Base-by-base conservation (phyloP, 495 filamentous ascomycete genomes). In the Alectoria sarmentosa region DNA sequence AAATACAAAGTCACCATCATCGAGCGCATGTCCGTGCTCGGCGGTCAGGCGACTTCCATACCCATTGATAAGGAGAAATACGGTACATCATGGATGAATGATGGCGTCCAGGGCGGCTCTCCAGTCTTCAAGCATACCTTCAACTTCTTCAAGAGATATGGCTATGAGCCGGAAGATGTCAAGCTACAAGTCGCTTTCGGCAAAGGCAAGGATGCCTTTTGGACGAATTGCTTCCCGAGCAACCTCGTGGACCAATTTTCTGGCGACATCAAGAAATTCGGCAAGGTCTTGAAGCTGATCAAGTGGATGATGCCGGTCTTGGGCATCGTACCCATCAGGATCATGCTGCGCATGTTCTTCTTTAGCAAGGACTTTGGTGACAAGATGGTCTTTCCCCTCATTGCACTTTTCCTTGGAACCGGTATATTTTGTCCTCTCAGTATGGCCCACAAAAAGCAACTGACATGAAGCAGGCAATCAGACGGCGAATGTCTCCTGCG, bases 41-140 rank as follows among this genome's bases (percentile, higher is more conserved):
- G 90, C n/a, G 90, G 90, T 0, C 90, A 95, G 72, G 90, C 90
- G 1, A 90, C 86, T 46, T 91, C 89, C 5, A 90, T 93, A 56
- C 72, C 86, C 4, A 70, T 95, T 11, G 86, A 92, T 72, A 80
- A 86, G 66, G 70, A 80, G 19, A 82, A 82, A 64, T 79, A 88
- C 69, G 88, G 88, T 4, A 84, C 89, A 2, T 79, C 79, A 37
- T 92, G 89, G 90, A 80, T 92, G 68, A 95, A 95, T 69, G 84
- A 95, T 66, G 90, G 90, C 17, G 90, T 95, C 2, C 90, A 95
- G 69, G 90, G 90, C 4, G 90, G 90, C 6, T 90, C 87, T 26
- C 77, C 79, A 15, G 89, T 88, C 62, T 95, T 92, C 77, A 86
- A 89, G 69, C 90, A 93, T 70, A 93, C 89, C 9, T 82, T 91